Evolutionary conservation across 192 early-diverging fungal genomes (phyloP).

Genomic region (Coemansia sp.): DNA sequence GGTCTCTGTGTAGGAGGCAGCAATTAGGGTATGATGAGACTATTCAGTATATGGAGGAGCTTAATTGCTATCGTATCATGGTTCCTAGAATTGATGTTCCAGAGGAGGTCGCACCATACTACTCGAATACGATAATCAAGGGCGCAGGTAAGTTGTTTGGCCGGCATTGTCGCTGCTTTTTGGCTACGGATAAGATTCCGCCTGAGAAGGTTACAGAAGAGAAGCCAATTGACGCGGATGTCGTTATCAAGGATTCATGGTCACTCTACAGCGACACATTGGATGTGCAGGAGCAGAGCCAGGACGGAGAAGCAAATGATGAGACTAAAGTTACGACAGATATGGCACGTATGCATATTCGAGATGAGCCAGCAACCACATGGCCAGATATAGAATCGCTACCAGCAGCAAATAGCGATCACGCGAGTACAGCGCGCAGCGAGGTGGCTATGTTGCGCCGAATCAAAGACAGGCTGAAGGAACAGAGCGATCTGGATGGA

Average conservation of each 20-base stretch:
- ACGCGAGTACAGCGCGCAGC: not conserved
- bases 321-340: not conserved
- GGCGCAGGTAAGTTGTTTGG: conserved; percentile 5
- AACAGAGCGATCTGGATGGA: not conserved
- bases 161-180: conserved; percentile 5
- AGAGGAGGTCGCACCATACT: not conserved
- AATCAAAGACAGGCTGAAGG: conserved; percentile 3
- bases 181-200: not conserved
- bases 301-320: no score
- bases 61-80: not conserved
- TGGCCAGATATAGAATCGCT: not conserved
- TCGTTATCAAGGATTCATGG: conserved; percentile 10
- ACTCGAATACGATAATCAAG: not conserved
- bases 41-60: not conserved
- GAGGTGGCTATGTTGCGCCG: not conserved
- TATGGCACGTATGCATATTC: not conserved
- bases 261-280: not conserved
- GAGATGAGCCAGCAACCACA: not conserved
- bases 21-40: conserved; percentile 12
- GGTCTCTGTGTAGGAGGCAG: conserved; percentile 2
- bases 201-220: not conserved
- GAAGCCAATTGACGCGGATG: not conserved
- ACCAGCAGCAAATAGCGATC: not conserved
- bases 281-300: not conserved
- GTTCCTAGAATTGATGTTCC: not conserved